Evolutionary conservation across 176 grass and related monocot genomes (phyloP), one percentile per base, ranked within the genome.

Genomic region (Avena insularis): DNA sequence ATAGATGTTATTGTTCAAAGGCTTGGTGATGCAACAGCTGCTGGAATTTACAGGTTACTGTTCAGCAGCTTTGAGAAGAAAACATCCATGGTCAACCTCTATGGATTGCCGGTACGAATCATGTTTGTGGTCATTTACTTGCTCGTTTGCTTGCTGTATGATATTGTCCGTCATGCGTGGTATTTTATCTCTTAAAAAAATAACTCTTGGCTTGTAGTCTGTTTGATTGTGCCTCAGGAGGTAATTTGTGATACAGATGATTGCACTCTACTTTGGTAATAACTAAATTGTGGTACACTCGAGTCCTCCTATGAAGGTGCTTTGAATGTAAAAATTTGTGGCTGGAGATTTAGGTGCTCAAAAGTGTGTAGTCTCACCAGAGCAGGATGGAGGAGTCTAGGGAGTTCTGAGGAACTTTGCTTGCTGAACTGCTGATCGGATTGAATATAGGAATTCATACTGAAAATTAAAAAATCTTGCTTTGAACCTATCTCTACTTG

Each of bases 1-100:
- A 98, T 98, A 92, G 96, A 98, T 91, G 88, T 98, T 76, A 92
- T 95, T 68, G 92, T 98, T 53, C 96, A 98, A 88, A 94, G 93
- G 64, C 90, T 98, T 77, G 96, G 96, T 67, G 93, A 98, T 91
- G 96, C 93, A 20, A 92, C 93, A 69, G 96, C 96, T 49, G 96
- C 96, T 63, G 90, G 88, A 84, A 86, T 98, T 78, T 98, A 94
- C 65, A 94, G 87, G 31, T 83, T 94, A 20, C 73, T 98, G 21
- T 92, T 92, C 85, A 90, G 76, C 64, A 85, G 86, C n/a, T 79
- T 94, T 79, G 94, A 92, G 68, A 92, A 90, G 74, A 94, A 88
- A 77, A 64, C 83, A 20, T 90, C 90, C 21, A 91, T 90, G 79
- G 92, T 87, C 36, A 94, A 87, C 84, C 93, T 98, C 64, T 98